Conservation (phyloP, 2,329 filamentous ascomycete genomes). For the Talaromyces sp. region DNA sequence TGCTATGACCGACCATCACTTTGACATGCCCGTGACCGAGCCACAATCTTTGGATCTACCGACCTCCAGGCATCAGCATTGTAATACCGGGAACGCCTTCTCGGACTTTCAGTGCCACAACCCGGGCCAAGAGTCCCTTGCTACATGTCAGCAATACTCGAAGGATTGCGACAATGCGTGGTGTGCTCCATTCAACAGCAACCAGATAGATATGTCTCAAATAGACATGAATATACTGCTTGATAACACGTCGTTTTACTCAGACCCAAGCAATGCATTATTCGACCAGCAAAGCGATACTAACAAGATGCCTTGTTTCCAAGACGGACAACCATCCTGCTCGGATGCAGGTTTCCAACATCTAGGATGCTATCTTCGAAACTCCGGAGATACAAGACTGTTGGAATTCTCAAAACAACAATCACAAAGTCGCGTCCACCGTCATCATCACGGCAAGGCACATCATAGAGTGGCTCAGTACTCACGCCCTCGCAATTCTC, state of each 20-base stretch:
- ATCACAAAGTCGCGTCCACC: slow-evolving; percentile 22
- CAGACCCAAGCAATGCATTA: slow-evolving; percentile 5
- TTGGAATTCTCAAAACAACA: slow-evolving; percentile 27
- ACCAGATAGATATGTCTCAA: slow-evolving; percentile 30
- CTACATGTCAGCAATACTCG: slow-evolving; percentile 23
- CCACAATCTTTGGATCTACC: slow-evolving; percentile 1
- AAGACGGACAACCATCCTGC: slow-evolving; percentile 28
- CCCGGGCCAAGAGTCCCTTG: background rate
- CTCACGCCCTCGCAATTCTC: slow-evolving; percentile 35
- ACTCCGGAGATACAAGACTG: slow-evolving; percentile 19
- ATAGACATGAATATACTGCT: slow-evolving; percentile 37
- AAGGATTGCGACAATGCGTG: slow-evolving; percentile 28
- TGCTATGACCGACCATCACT: slow-evolving; percentile 17
- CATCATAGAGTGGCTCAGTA: slow-evolving; percentile 37
- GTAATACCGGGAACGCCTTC: background rate
- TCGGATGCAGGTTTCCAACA: slow-evolving; percentile 33
- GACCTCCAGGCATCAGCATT: slow-evolving; percentile 1
- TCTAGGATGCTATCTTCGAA: slow-evolving; percentile 29
- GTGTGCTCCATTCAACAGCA: slow-evolving; percentile 23
- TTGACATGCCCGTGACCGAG: slow-evolving; percentile 9
- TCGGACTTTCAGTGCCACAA: slow-evolving; percentile 12
- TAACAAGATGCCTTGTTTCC: slow-evolving; percentile 25
- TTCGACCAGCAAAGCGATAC: slow-evolving; percentile 7
- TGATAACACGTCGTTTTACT: slow-evolving; percentile 25
- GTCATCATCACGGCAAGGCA: slow-evolving; percentile 31